These are phyloP conservation scores for Prunus dulcis DNA, from an alignment of 306 rosid species.

Conservation along the genomic window DNA sequence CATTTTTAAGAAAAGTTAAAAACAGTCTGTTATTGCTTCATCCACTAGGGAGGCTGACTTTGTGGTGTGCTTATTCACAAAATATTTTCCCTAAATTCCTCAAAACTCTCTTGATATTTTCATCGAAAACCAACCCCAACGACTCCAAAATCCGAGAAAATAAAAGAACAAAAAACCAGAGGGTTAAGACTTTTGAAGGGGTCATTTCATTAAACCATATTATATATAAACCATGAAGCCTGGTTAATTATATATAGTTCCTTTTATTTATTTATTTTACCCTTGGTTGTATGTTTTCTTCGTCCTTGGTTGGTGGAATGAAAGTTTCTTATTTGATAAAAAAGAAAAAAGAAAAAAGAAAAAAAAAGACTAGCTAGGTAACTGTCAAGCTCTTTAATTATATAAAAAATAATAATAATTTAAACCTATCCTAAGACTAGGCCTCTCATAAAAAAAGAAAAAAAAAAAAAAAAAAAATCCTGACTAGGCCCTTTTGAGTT, in stretches of 20 bases:
- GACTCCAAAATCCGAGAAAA: not conserved
- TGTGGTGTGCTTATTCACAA: not conserved
- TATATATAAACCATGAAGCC: not conserved
- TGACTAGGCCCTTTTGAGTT: not conserved
- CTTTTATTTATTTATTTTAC: not conserved
- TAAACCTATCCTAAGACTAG: not conserved
- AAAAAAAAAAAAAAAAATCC: not conserved
- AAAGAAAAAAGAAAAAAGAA: too few relatives aligned
- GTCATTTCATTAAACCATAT: not conserved
- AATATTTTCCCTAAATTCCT: not conserved
- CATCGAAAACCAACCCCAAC: constrained; percentile 3
- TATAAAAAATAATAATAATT: not conserved
- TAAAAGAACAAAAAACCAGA: too few relatives aligned
- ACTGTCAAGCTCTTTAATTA: too few relatives aligned
- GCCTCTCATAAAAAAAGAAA: not conserved
- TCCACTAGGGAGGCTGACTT: not conserved
- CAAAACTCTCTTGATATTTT: not conserved
- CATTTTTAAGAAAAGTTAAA: not conserved
- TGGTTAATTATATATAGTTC: not conserved
- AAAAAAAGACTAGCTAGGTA: too few relatives aligned
- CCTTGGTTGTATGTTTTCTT: too few relatives aligned
- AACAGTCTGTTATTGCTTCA: not conserved
- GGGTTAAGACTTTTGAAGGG: not conserved
- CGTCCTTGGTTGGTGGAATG: too few relatives aligned
- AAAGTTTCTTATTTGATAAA: too few relatives aligned